A percentile compares a stretch with the other conserved stretches of the same genome.
These are phyloP conservation scores for Jatropha multifida DNA, from an alignment of 441 rosid species.

Conservation along the genomic window DNA sequence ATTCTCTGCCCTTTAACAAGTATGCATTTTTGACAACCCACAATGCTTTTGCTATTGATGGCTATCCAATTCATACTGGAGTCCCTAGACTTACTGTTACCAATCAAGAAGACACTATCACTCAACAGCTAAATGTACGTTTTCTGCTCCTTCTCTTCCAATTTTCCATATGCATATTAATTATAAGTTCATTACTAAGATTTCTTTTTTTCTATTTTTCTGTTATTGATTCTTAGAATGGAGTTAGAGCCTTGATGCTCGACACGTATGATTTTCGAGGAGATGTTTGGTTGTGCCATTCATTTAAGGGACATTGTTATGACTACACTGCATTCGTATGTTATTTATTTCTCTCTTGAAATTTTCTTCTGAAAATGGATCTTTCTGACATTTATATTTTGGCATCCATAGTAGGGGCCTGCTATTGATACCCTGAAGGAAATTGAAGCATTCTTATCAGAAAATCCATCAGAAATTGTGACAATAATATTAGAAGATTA, in stretches of 20 bases:
- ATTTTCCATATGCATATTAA: not conserved
- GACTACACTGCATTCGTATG: constrained; percentile 79
- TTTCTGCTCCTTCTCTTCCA: not conserved
- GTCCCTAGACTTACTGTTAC: constrained; percentile 53
- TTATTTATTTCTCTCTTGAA: not conserved
- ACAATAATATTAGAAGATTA: constrained; percentile 84
- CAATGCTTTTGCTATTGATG: constrained; percentile 67
- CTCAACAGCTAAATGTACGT: constrained; percentile 62
- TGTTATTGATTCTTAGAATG: constrained; percentile 46
- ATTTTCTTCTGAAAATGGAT: no score
- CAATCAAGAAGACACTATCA: constrained; percentile 73
- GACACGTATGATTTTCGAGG: constrained; percentile 80
- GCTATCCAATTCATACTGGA: constrained; percentile 45
- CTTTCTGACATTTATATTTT: not conserved
- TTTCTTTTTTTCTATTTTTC: not conserved
- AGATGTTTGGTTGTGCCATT: constrained; percentile 91
- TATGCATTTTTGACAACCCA: constrained; percentile 80
- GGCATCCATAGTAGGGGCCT: constrained; percentile 42
- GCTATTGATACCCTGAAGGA: constrained; percentile 68
- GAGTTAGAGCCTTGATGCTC: constrained; percentile 81
- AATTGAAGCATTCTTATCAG: constrained; percentile 59
- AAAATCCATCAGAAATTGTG: constrained; percentile 65
- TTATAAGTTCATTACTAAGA: not conserved
- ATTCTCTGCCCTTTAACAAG: constrained; percentile 74
- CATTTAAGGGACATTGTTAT: constrained; percentile 57